Evolutionary conservation across 768 basidiomycete species (phyloP).

Genomic region (Suillus luteus): DNA sequence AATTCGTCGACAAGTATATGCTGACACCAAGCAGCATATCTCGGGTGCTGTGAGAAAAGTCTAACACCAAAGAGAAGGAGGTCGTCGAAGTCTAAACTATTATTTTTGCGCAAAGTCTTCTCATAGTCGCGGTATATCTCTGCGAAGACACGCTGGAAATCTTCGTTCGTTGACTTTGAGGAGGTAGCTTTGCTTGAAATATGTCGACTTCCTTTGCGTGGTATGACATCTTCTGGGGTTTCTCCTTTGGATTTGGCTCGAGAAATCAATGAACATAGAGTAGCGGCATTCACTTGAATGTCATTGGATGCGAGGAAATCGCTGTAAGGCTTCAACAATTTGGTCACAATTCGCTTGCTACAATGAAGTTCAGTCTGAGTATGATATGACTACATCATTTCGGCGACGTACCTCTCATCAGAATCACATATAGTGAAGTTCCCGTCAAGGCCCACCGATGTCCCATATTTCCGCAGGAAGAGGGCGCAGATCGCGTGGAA

Average conservation of each 20-base stretch:
- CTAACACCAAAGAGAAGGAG: constrained; percentile 71
- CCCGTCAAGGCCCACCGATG: constrained; percentile 54
- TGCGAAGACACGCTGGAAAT: constrained; percentile 44
- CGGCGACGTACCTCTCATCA: constrained; percentile 61
- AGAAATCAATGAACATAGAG: constrained; percentile 65
- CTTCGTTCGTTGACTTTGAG: constrained; percentile 14
- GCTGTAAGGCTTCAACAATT: constrained; percentile 58
- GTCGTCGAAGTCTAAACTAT: constrained; percentile 88
- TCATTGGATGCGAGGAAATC: constrained; percentile 47
- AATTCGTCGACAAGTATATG: constrained; percentile 67
- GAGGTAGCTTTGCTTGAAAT: constrained; percentile 10
- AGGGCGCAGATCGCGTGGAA: constrained; percentile 77
- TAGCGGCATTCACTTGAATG: constrained; percentile 55
- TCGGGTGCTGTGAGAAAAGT: constrained; percentile 54
- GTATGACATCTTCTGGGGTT: constrained; percentile 48
- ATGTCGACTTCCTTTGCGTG: constrained; percentile 11
- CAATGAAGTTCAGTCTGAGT: constrained; percentile 2
- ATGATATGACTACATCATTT: constrained; percentile 5
- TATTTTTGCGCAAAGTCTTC: constrained; percentile 54
- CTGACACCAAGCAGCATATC: constrained; percentile 57
- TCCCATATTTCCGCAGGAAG: constrained; percentile 68
- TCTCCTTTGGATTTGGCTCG: constrained; percentile 67
- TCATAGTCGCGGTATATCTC: constrained; percentile 71
- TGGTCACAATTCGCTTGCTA: constrained; percentile 69
- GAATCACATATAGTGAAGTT: constrained; percentile 87